Conservation (phyloP, 495 filamentous ascomycete genomes). For the Podospora pseudoanserina region DNA sequence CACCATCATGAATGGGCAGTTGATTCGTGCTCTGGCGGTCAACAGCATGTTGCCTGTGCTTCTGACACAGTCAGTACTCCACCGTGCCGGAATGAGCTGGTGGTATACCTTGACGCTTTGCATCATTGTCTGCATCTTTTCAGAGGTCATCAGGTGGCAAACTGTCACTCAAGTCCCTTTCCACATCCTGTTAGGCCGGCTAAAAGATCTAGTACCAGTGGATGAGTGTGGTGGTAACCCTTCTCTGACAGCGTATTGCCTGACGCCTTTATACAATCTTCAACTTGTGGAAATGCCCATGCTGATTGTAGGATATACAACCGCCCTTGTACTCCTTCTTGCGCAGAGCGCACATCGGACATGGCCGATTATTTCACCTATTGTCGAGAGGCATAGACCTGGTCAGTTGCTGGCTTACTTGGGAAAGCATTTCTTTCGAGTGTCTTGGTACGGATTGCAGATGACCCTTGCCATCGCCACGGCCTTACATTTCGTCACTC, state of each 20-base stretch:
- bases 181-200: neutral
- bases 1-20: constrained; percentile 2
- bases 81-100: constrained; percentile 1
- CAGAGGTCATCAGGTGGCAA: neutral
- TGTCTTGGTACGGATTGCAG: neutral
- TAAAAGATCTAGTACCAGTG: neutral
- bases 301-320: neutral
- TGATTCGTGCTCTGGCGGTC: neutral
- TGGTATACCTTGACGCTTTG: neutral
- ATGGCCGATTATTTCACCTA: neutral
- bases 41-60: constrained; percentile 8
- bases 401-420: neutral
- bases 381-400: neutral
- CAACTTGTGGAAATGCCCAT: neutral
- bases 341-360: neutral
- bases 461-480: neutral
- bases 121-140: neutral
- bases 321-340: neutral
- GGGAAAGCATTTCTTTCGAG: neutral
- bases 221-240: constrained; percentile 1
- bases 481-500: neutral
- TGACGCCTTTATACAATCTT: neutral
- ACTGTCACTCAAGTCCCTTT: neutral
- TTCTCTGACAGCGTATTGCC: constrained; percentile 1
- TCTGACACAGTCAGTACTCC: neutral